Evolutionary conservation across 257 asterid species (phyloP), one percentile per base, ranked within the genome.

Genomic region (Capsicum pubescens): DNA sequence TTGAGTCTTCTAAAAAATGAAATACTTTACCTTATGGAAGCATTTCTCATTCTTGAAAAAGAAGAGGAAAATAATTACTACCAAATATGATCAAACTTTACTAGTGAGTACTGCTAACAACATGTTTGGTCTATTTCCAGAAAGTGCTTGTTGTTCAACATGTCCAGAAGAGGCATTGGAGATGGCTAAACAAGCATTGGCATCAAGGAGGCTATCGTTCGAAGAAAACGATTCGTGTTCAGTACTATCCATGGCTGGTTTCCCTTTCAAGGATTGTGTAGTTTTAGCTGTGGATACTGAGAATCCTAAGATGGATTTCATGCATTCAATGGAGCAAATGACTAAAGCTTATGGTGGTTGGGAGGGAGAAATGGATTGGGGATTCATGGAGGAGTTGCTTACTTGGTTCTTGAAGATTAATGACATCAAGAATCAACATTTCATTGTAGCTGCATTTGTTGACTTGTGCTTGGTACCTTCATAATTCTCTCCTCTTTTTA

Each of bases 381-480:
- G 17, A 4, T 71, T 61, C 7, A 26, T 83, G 50, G 82, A 83
- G 46, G 81, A 71, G 12, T 83, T 83, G 82, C 71, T 83, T 13
- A 42, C 85, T 36, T 83, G 85, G 85, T 83, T 68, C 82, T 71
- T 83, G 71, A 83, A 32, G 85, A 71, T 83, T 14, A 83, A 83
- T 48, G 71, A 57, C 26, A 70, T 9, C 32, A 70, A 69, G 39
- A 70, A 55, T 71, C 82, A 83, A 10, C 60, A 70, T 83, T 71
- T 57, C n/a, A 83, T 83, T 21, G 82, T 71, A 5, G 68, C 35
- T 54, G 85, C 85, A 55, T 83, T 83, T 57, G 46, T 83, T 32
- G 85, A 83, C 64, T 42, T 83, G 81, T 83, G 85, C 15, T 68
- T 70, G 55, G 44, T 58, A 66, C 26, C 21, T 68, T 36, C 3